A percentile compares a stretch with the other conserved stretches of the same genome.
These are phyloP conservation scores for Saprolegnia parasitica DNA, from an alignment of 352 stramenopile species.

Conservation along the genomic window DNA sequence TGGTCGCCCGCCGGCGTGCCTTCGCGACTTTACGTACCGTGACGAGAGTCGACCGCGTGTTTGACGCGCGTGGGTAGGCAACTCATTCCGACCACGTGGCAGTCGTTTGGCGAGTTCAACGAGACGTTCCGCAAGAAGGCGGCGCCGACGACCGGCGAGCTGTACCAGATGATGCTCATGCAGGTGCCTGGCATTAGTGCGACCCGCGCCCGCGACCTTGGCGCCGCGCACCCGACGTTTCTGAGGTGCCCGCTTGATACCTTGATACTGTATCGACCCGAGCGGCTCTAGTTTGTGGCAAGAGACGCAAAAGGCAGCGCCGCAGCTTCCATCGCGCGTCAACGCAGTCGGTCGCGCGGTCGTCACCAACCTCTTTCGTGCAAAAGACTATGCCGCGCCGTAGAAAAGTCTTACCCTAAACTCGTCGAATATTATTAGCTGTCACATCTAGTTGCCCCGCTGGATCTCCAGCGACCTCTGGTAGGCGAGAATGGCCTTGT, in stretches of 20 bases:
- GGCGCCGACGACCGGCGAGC: conserved; percentile 61
- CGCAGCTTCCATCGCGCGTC: background rate
- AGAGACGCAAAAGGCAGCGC: no score
- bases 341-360: background rate
- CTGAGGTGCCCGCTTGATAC: background rate
- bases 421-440: conserved; percentile 5
- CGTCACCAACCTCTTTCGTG: background rate
- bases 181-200: conserved; percentile 36
- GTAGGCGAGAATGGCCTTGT: conserved; percentile 81
- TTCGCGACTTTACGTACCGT: conserved; percentile 22
- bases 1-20: background rate
- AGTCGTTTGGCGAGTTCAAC: conserved; percentile 56
- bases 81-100: conserved; percentile 20
- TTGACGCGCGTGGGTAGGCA: background rate
- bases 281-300: background rate
- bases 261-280: background rate
- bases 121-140: conserved; percentile 67
- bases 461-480: conserved; percentile 77
- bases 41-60: background rate
- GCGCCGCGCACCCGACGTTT: conserved; percentile 1
- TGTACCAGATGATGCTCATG: conserved; percentile 83
- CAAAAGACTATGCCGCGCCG: conserved; percentile 2
- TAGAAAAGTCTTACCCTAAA: background rate
- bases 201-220: background rate
- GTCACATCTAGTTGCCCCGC: conserved; percentile 5